These are phyloP conservation scores for Kazachstania bromeliacearum DNA, from an alignment of 805 yeast genomes.

Conservation along the genomic window DNA sequence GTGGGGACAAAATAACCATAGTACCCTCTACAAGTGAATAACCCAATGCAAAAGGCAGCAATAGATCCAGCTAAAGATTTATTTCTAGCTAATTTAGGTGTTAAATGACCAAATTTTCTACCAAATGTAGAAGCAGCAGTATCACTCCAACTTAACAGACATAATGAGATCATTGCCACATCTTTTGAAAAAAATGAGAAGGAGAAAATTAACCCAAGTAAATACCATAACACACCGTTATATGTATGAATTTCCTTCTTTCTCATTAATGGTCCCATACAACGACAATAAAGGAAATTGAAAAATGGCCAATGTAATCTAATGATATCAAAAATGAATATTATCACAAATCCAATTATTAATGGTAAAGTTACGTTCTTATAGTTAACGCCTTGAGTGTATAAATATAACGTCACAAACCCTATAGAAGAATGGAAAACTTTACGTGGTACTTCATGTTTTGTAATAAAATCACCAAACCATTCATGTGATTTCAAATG, in stretches of 20 bases:
- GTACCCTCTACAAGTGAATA: conserved; percentile 50
- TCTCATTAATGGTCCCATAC: conserved; percentile 76
- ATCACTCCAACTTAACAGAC: conserved; percentile 91
- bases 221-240: conserved; percentile 86
- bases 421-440: conserved; percentile 85
- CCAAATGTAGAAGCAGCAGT: conserved; percentile 96
- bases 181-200: conserved; percentile 70
- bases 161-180: conserved; percentile 62
- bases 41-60: conserved; percentile 77
- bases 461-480: conserved; percentile 48
- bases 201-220: conserved; percentile 67
- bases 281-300: conserved; percentile 56
- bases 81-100: conserved; percentile 63
- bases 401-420: conserved; percentile 63
- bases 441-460: conserved; percentile 87
- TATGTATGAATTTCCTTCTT: conserved; percentile 61
- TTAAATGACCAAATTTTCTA: conserved; percentile 70
- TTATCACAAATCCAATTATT: conserved; percentile 41
- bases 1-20: conserved; percentile 68
- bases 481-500: conserved; percentile 34
- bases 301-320: conserved; percentile 54
- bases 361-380: conserved; percentile 53
- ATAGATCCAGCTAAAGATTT: conserved; percentile 86
- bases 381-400: conserved; percentile 50
- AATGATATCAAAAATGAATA: conserved; percentile 56